Conservation (phyloP, 805 yeast genomes). For the Cyberlindnera maclurae region DNA sequence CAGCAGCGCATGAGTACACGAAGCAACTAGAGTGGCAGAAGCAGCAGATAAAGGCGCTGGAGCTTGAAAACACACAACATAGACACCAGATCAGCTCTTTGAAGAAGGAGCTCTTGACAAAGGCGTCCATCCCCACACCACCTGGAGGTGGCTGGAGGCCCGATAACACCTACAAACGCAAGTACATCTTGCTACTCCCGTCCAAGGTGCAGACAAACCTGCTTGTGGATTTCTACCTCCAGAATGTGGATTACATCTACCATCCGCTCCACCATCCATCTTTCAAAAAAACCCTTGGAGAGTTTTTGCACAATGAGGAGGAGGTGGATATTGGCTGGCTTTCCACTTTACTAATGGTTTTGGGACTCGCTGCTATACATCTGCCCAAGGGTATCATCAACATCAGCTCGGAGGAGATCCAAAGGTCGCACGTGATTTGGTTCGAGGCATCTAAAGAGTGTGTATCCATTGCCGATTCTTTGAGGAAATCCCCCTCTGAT, state of each 20-base stretch:
- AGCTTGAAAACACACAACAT: not conserved
- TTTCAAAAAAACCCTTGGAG: slow-evolving; percentile 13
- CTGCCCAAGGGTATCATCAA: slow-evolving; percentile 23
- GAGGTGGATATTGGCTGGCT: slow-evolving; percentile 22
- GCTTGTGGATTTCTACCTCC: slow-evolving; percentile 22
- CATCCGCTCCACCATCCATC: slow-evolving; percentile 26
- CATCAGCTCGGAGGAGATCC: slow-evolving; percentile 20
- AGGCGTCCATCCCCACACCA: not conserved
- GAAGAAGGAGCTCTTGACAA: not conserved
- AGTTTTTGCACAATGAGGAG: slow-evolving; percentile 18
- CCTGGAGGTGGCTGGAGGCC: not conserved
- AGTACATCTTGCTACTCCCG: slow-evolving; percentile 17
- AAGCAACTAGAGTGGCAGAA: not conserved
- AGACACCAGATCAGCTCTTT: not conserved
- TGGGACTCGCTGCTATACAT: slow-evolving; percentile 22
- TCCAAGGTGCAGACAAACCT: slow-evolving; percentile 20
- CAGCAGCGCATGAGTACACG: slow-evolving; percentile 4
- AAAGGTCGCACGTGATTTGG: slow-evolving; percentile 22
- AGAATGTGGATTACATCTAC: slow-evolving; percentile 24
- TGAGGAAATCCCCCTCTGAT: slow-evolving; percentile 7
- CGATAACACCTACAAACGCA: slow-evolving; percentile 13
- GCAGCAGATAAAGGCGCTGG: not conserved
- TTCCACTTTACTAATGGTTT: slow-evolving; percentile 18
- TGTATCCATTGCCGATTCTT: slow-evolving; percentile 13
- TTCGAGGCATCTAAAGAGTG: slow-evolving; percentile 23